Evolutionary conservation across 2,329 filamentous ascomycete species (phyloP).

Genomic region (Paecilomyces variotii): DNA sequence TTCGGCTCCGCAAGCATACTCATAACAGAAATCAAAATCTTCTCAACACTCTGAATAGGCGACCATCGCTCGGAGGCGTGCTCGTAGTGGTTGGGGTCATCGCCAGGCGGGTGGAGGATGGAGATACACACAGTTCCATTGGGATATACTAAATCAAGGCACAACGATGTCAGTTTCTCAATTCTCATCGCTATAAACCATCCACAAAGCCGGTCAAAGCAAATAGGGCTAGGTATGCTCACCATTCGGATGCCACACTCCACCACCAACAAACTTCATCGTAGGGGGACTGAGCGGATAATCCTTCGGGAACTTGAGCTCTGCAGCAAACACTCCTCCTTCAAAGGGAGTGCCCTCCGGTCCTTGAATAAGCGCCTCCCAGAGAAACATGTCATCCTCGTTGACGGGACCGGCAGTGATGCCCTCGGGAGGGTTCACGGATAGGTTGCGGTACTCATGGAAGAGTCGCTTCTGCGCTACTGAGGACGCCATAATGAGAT

Average conservation of each 20-base stretch:
- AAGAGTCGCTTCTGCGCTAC: slow-evolving; percentile 71
- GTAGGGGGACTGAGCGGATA: slow-evolving; percentile 94
- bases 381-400: slow-evolving; percentile 91
- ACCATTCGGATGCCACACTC: slow-evolving; percentile 95
- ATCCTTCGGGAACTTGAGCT: slow-evolving; percentile 89
- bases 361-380: slow-evolving; percentile 94
- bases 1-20: slow-evolving; percentile 97
- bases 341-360: slow-evolving; percentile 95
- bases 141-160: slow-evolving; percentile 61
- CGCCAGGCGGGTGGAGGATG: slow-evolving; percentile 92
- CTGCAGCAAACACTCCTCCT: slow-evolving; percentile 89
- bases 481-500: slow-evolving; percentile 35
- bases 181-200: neutral
- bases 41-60: slow-evolving; percentile 94
- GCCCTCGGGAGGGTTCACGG: slow-evolving; percentile 91
- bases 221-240: slow-evolving; percentile 15
- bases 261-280: slow-evolving; percentile 87
- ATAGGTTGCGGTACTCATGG: slow-evolving; percentile 90
- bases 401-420: slow-evolving; percentile 89
- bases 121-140: slow-evolving; percentile 93
- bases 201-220: neutral
- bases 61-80: slow-evolving; percentile 93
- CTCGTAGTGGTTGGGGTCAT: slow-evolving; percentile 98
- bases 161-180: neutral
- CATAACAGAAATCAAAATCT: slow-evolving; percentile 94